phyloP scores from a whole-genome alignment of 2,329 filamentous ascomycete species.

The Sodiomyces alkalinus region DNA sequence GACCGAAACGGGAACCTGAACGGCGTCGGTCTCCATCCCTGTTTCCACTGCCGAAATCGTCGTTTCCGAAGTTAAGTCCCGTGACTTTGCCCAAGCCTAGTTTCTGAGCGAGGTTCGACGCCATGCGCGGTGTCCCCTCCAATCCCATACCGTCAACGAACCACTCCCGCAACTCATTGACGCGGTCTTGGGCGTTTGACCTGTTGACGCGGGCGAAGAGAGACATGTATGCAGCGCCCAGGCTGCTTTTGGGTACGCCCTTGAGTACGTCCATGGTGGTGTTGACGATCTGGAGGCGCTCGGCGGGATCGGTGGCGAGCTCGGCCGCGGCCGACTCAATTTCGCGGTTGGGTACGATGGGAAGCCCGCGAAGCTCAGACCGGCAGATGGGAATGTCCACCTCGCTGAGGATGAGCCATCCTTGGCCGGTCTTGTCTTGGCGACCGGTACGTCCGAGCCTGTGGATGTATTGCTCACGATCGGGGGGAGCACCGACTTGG shows the following conservation, averaged over 20 bases:
- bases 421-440: constrained; percentile 57
- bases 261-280: constrained; percentile 1
- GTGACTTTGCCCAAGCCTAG: constrained; percentile 14
- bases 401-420: constrained; percentile 48
- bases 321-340: constrained; percentile 38
- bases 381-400: constrained; percentile 34
- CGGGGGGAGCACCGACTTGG: constrained; percentile 49
- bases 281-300: constrained; percentile 11
- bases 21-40: constrained; percentile 2
- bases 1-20: too few relatives aligned
- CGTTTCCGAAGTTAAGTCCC: constrained; percentile 18
- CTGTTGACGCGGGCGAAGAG: constrained; percentile 35
- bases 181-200: constrained; percentile 21
- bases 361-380: constrained; percentile 39
- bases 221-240: constrained; percentile 35
- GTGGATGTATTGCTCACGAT: constrained; percentile 61
- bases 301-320: constrained; percentile 21
- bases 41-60: constrained; percentile 4
- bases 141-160: constrained; percentile 34
- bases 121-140: constrained; percentile 14
- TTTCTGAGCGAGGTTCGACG: constrained; percentile 9
- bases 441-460: constrained; percentile 64
- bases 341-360: constrained; percentile 38
- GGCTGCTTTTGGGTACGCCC: constrained; percentile 15
- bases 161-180: constrained; percentile 40